Conservation (phyloP, 1,284 basidiomycete genomes). For the Fomitopsis schrenkii region DNA sequence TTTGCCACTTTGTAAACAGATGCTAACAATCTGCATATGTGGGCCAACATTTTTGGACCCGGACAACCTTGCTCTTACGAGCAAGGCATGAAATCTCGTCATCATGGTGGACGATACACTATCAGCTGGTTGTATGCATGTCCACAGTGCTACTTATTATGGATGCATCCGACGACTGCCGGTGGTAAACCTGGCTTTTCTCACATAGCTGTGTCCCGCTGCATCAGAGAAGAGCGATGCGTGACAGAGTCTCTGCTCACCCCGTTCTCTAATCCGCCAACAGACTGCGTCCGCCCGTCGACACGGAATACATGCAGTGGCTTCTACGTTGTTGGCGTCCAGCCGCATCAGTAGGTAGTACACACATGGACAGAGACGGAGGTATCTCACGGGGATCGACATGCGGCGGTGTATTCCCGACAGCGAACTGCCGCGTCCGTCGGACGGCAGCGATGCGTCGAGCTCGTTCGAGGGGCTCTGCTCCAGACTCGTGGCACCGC, state of each 20-base stretch:
- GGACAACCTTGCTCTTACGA: too few species aligned
- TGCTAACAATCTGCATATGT: too few species aligned
- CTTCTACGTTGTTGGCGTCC: neutral
- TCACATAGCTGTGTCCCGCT: neutral
- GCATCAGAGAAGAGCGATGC: neutral
- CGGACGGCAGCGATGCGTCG: neutral
- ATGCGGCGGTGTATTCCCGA: neutral
- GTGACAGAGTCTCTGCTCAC: neutral
- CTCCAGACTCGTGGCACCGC: neutral
- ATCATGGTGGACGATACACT: too few species aligned
- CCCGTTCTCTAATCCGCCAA: neutral
- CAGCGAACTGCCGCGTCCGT: neutral
- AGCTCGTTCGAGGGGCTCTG: neutral
- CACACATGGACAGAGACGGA: neutral
- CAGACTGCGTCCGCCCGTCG: neutral
- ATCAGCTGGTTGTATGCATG: neutral
- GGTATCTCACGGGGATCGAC: neutral
- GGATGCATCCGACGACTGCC: neutral
- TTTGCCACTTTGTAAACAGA: too few species aligned
- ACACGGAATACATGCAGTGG: neutral
- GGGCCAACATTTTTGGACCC: too few species aligned
- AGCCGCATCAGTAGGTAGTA: neutral
- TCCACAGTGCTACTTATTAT: neutral
- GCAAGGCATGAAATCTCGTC: too few species aligned
- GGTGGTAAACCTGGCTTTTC: neutral